A percentile compares a stretch with the other conserved stretches of the same genome.
These are phyloP conservation scores for Karstenula rhodostoma DNA, from an alignment of 2,329 filamentous ascomycete species.

Conservation along the genomic window DNA sequence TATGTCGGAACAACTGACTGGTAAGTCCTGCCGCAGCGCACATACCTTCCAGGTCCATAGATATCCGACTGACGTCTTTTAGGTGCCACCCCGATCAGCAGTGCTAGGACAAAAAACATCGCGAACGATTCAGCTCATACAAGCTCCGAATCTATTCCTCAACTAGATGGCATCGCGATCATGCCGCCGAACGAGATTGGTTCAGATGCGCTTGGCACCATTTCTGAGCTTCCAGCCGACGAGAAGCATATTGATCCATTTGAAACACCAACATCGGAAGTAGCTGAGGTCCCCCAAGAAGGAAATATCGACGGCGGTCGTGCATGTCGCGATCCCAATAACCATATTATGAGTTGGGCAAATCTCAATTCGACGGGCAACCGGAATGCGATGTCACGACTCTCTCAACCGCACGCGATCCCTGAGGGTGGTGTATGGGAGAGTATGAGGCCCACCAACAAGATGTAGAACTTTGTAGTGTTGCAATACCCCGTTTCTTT, in stretches of 20 bases:
- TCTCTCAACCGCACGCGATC: slow-evolving; percentile 24
- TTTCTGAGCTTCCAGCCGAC: slow-evolving; percentile 28
- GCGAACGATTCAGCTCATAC: slow-evolving; percentile 11
- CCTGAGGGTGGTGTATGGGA: slow-evolving; percentile 18
- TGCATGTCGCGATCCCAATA: slow-evolving; percentile 5
- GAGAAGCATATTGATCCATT: slow-evolving; percentile 12
- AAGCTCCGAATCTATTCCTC: slow-evolving; percentile 18
- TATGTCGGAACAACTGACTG: slow-evolving; percentile 34
- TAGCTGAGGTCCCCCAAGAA: slow-evolving; percentile 5
- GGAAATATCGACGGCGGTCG: slow-evolving; percentile 10
- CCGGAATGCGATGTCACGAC: slow-evolving; percentile 16
- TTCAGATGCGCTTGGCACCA: slow-evolving; percentile 22
- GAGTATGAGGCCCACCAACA: neutral
- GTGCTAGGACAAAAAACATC: slow-evolving; percentile 4
- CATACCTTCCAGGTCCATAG: neutral
- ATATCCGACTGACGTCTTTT: slow-evolving; percentile 17
- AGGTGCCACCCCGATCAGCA: slow-evolving; percentile 14
- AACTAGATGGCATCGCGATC: slow-evolving; percentile 26
- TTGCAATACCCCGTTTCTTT: neutral
- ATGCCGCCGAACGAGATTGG: slow-evolving; percentile 25
- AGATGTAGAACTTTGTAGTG: neutral
- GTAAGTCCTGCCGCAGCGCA: slow-evolving; percentile 20
- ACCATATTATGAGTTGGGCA: slow-evolving; percentile 29
- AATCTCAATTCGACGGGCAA: slow-evolving; percentile 25
- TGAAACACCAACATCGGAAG: slow-evolving; percentile 8